Base-by-base conservation (phyloP, 2,329 filamentous ascomycete species). In the Achaetomium macrosporum region DNA sequence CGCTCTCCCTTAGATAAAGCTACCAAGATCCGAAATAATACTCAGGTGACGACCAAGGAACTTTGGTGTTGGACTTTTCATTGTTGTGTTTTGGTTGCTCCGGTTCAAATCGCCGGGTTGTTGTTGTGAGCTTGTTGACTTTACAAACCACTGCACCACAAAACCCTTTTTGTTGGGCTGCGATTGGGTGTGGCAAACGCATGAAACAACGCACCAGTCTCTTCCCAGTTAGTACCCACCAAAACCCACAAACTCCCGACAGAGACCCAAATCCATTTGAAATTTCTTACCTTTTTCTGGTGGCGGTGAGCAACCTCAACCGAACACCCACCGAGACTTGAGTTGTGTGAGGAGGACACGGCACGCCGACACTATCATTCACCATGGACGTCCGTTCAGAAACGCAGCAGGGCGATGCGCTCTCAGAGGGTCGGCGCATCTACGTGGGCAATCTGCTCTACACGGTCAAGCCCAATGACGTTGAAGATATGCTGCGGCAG, bases 381-480 rank as follows among this genome's bases (percentile, higher is more conserved):
- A 47, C 15, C 36, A 47, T 51, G 50, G 50, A 47, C 30, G 31
- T 39, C 30, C 6, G 45, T n/a, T 16, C 31, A 7, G 39, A 43
- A 16, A 8, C 19, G n/a, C 57, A 43, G n/a, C 50, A 52, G 30
- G 39, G 55, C 46, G 58, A 56, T 39, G 60, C 60, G 29, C 44
- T 60, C 29, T 33, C 55, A 13, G 61, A 63, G 50, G 61, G 59
- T 11, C 58, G 59, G n/a, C 59, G 62, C 57, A 81, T 87, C 59
- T 84, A 88, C 60, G 70, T 84, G 8, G 84, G 85, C 54, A 86
- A 83, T 50, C 82, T 88, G 62, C 77, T 67, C 20, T 73, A 86
- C 51, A 74, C 83, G 50, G 78, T 69, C 56, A 66, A 66, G 57
- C 67, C 68, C 5, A 59, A 62, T 25, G 68, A 72, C 47, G 64